Percentiles rank a stretch among this genome's conserved stretches.
Conservation (phyloP, 2,329 filamentous ascomycete genomes). For the Sphaerulina populicola region DNA sequence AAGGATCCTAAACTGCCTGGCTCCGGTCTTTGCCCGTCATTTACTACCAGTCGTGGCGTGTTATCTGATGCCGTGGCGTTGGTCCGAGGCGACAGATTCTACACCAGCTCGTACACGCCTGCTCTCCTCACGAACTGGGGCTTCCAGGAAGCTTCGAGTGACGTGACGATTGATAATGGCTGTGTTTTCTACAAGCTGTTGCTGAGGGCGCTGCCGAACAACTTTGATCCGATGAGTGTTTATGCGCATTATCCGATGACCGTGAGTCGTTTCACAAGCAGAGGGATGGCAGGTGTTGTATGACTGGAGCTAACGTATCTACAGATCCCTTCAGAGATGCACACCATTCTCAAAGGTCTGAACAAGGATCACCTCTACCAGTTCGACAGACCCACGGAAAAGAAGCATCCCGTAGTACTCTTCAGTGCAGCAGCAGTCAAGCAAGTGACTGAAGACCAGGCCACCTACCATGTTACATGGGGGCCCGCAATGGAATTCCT, state of each 20-base stretch:
- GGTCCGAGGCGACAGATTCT: slow-evolving; percentile 53
- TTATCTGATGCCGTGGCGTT: slow-evolving; percentile 53
- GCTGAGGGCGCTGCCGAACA: slow-evolving; percentile 44
- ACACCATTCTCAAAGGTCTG: slow-evolving; percentile 37
- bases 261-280: too few species aligned
- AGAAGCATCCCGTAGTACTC: slow-evolving; percentile 35
- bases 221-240: slow-evolving; percentile 42
- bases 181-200: slow-evolving; percentile 48
- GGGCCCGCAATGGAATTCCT: slow-evolving; percentile 40
- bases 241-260: slow-evolving; percentile 46
- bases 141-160: slow-evolving; percentile 42
- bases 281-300: too few species aligned
- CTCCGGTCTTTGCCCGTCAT: slow-evolving; percentile 46
- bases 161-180: slow-evolving; percentile 41
- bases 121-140: slow-evolving; percentile 36
- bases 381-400: slow-evolving; percentile 26
- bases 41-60: slow-evolving; percentile 49
- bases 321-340: slow-evolving; percentile 39
- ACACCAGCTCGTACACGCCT: slow-evolving; percentile 40
- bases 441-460: slow-evolving; percentile 37
- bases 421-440: slow-evolving; percentile 41
- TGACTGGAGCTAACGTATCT: too few species aligned
- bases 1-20: slow-evolving; percentile 47
- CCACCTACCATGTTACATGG: slow-evolving; percentile 43
- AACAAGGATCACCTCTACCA: slow-evolving; percentile 38